phyloP scores from a whole-genome alignment of 1,284 basidiomycete genomes.

The Ceratobasidium theobromae region DNA sequence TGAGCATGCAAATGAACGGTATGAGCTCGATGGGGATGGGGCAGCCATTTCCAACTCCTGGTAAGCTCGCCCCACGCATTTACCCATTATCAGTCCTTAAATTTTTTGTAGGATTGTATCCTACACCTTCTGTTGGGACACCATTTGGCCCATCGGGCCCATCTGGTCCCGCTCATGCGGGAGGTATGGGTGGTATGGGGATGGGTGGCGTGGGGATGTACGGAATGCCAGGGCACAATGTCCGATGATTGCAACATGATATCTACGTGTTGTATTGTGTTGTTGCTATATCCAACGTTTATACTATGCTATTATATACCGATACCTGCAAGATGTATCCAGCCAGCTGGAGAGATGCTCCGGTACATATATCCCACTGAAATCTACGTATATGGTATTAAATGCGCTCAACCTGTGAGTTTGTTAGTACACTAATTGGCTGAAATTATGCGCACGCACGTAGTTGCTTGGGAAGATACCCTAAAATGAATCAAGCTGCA shows the following conservation, averaged over 20 bases:
- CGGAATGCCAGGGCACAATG: conserved; percentile 28
- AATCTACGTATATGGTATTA: neutral
- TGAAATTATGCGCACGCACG: conserved; percentile 51
- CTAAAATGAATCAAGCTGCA: conserved; percentile 23
- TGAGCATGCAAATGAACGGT: conserved; percentile 28
- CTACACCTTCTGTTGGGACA: conserved; percentile 3
- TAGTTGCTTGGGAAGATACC: conserved; percentile 85
- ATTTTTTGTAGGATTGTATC: neutral
- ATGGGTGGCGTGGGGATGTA: conserved; percentile 27
- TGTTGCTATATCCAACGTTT: conserved; percentile 2
- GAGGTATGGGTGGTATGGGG: conserved; percentile 25
- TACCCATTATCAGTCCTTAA: neutral
- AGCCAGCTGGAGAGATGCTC: neutral
- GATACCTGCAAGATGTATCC: neutral
- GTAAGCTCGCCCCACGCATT: neutral
- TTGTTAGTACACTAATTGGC: neutral
- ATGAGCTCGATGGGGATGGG: conserved; percentile 27
- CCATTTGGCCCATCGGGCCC: conserved; percentile 23
- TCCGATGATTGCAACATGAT: conserved; percentile 3
- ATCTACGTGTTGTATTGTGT: neutral
- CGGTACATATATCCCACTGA: neutral
- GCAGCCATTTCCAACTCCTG: conserved; percentile 16
- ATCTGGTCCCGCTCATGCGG: conserved; percentile 5
- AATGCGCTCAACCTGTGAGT: conserved; percentile 29
- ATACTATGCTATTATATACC: conserved; percentile 7